Evolutionary conservation across 768 basidiomycete species (phyloP).

Genomic region (Podaxis rugospora): DNA sequence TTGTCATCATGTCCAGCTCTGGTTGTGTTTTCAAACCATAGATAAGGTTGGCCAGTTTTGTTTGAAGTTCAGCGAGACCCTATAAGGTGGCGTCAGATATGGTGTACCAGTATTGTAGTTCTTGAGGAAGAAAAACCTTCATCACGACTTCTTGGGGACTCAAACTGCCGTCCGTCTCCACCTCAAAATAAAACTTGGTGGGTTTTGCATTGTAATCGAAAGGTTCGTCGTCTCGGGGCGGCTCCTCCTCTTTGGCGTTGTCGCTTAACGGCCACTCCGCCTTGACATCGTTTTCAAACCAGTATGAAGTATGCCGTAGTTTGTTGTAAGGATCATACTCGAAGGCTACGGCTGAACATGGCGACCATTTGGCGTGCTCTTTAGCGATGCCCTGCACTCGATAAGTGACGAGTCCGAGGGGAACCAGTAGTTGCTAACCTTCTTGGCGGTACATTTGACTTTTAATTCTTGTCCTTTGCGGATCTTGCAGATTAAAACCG

Average conservation of each 20-base stretch:
- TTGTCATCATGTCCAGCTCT: conserved; percentile 49
- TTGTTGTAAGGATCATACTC: conserved; percentile 99
- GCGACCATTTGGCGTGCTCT: conserved; percentile 99
- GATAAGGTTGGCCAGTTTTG: conserved; percentile 76
- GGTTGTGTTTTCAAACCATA: conserved; percentile 65
- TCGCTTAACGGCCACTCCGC: conserved; percentile 90
- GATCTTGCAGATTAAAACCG: conserved; percentile 86
- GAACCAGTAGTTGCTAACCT: conserved; percentile 45
- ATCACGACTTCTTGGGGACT: conserved; percentile 86
- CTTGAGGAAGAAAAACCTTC: conserved; percentile 45
- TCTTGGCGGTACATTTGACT: conserved; percentile 85
- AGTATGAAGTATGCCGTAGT: conserved; percentile 91
- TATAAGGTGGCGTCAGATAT: conserved; percentile 23
- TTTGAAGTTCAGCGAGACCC: conserved; percentile 77
- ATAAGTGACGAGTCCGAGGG: not conserved
- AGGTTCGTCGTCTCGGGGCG: conserved; percentile 70
- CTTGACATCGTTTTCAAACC: conserved; percentile 81
- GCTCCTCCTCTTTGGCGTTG: conserved; percentile 82
- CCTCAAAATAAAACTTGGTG: conserved; percentile 88
- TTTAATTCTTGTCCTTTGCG: conserved; percentile 91
- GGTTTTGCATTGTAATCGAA: conserved; percentile 91
- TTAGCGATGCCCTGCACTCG: conserved; percentile 83
- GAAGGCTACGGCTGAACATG: conserved; percentile 90
- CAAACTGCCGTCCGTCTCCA: conserved; percentile 91
- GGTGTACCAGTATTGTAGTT: conserved; percentile 4